phyloP scores from a whole-genome alignment of 495 filamentous ascomycete genomes.

The Penicillium coffeae region DNA sequence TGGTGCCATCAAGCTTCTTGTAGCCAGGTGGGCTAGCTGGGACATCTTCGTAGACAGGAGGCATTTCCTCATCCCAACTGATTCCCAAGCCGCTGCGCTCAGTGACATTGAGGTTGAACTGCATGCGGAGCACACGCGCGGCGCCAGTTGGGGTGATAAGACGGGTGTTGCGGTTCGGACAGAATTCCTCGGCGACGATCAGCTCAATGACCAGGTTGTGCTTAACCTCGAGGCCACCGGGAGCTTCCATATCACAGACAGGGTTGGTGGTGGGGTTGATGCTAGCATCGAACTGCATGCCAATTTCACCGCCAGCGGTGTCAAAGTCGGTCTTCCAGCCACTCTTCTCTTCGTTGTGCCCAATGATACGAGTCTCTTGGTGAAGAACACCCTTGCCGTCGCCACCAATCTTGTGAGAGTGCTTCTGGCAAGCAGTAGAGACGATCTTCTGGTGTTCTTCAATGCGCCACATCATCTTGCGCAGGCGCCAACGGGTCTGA shows the following conservation, averaged over 20 bases:
- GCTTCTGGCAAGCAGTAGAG: slow-evolving; percentile 76
- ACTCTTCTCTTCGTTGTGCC: slow-evolving; percentile 65
- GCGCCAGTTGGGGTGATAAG: slow-evolving; percentile 82
- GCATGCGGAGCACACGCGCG: slow-evolving; percentile 88
- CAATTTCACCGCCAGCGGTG: slow-evolving; percentile 65
- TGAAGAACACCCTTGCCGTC: slow-evolving; percentile 74
- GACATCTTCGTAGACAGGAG: slow-evolving; percentile 92
- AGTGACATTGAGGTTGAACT: slow-evolving; percentile 77
- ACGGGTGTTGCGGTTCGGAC: slow-evolving; percentile 61
- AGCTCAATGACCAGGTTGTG: slow-evolving; percentile 90
- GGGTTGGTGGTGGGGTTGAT: slow-evolving; percentile 59
- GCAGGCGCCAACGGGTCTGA: slow-evolving; percentile 78
- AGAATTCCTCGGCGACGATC: slow-evolving; percentile 91
- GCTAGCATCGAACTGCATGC: slow-evolving; percentile 74
- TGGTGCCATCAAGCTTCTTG: slow-evolving; percentile 35
- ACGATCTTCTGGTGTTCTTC: slow-evolving; percentile 80
- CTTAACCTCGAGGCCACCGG: slow-evolving; percentile 71
- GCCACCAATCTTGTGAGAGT: slow-evolving; percentile 67
- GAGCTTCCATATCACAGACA: slow-evolving; percentile 74
- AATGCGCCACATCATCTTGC: slow-evolving; percentile 87
- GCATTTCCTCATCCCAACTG: slow-evolving; percentile 95
- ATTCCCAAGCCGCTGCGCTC: slow-evolving; percentile 85
- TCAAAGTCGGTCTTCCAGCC: slow-evolving; percentile 98
- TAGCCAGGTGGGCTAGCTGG: slow-evolving; percentile 84
- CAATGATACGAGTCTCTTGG: slow-evolving; percentile 71